phyloP scores from a whole-genome alignment of 202 grass and related monocot genomes.

The Panicum hallii region DNA sequence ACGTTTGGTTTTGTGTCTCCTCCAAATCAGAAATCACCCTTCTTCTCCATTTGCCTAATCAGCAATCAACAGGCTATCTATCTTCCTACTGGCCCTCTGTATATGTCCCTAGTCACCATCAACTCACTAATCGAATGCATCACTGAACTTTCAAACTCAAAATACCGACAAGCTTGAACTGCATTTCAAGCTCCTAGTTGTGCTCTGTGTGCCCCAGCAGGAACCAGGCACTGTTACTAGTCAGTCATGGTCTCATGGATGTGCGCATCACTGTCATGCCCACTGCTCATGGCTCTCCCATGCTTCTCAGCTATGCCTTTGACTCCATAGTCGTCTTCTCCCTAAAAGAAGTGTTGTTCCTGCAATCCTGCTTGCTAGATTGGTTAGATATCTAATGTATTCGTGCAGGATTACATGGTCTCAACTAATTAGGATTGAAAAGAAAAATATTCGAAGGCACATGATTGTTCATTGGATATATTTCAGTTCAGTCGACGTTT shows the following conservation, averaged over 20 bases:
- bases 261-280: conserved; percentile 6
- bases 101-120: background rate
- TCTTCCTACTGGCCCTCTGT: background rate
- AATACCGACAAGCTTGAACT: background rate
- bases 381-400: conserved; percentile 9
- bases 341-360: background rate
- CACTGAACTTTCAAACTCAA: background rate
- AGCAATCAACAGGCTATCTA: background rate
- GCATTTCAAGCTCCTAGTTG: background rate
- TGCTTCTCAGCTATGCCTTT: conserved; percentile 54
- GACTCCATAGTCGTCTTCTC: background rate
- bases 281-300: conserved; percentile 24
- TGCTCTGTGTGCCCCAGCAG: conserved; percentile 15
- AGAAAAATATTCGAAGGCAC: background rate
- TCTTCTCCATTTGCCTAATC: background rate
- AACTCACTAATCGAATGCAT: background rate
- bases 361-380: conserved; percentile 5
- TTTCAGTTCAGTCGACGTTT: background rate
- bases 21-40: conserved; percentile 22
- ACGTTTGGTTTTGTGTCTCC: background rate
- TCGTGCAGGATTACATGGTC: conserved; percentile 10
- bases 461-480: conserved; percentile 26
- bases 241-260: background rate
- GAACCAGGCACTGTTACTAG: conserved; percentile 36
- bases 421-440: background rate